These are phyloP conservation scores for Theileria annulata DNA, from an alignment of 169 alveolate species.

Conservation along the genomic window DNA sequence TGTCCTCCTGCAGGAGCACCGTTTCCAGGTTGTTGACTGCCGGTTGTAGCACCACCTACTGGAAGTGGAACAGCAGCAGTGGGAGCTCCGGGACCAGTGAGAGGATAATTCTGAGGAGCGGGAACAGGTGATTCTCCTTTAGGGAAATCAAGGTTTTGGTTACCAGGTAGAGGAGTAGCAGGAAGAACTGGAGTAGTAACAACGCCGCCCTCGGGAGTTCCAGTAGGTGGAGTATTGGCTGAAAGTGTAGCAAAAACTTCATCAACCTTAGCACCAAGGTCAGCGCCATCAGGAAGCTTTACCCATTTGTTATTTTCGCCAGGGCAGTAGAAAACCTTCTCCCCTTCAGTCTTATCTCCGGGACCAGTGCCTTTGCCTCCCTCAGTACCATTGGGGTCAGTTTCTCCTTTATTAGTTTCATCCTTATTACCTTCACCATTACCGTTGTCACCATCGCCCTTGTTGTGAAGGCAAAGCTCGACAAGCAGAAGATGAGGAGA, in stretches of 20 bases:
- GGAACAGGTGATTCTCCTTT: no score
- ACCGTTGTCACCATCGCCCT: neutral
- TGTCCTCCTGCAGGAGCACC: neutral
- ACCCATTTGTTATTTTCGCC: constrained; percentile 10
- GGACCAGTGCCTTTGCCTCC: neutral
- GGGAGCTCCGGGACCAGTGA: neutral
- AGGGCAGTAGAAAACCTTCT: neutral
- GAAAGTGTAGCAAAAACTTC: neutral
- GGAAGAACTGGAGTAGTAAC: neutral
- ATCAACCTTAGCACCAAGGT: constrained; percentile 9
- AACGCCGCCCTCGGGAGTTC: neutral
- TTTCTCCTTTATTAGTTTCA: no score
- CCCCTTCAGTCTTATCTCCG: neutral
- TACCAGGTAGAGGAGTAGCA: neutral
- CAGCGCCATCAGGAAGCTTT: neutral
- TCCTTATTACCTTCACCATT: neutral
- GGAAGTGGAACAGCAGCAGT: neutral
- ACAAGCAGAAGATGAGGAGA: constrained; percentile 1
- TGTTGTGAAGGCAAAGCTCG: neutral
- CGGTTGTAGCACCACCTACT: neutral
- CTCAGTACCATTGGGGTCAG: neutral
- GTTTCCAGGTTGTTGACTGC: neutral
- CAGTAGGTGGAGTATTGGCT: neutral
- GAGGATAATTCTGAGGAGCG: no score
- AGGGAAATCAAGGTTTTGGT: neutral